These are phyloP conservation scores for Fusarium lyarnte DNA, from an alignment of 2,329 filamentous ascomycete species.

Conservation along the genomic window DNA sequence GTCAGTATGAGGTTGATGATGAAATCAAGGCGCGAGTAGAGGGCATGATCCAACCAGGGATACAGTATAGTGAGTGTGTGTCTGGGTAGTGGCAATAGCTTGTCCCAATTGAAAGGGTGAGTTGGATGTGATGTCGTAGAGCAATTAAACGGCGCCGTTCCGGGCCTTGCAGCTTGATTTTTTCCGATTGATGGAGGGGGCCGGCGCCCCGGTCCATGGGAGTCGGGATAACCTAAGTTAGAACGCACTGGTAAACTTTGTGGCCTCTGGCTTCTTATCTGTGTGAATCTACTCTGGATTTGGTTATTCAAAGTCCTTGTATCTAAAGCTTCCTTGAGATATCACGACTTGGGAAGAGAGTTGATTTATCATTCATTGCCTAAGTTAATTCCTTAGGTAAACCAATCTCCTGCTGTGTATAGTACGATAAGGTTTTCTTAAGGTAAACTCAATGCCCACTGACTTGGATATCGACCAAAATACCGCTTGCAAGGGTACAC, in stretches of 20 bases:
- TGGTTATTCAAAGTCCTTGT: not conserved
- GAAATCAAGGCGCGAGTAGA: not conserved
- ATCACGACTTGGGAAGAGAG: not conserved
- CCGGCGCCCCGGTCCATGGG: constrained; percentile 27
- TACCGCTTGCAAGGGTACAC: not conserved
- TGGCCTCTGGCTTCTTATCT: not conserved
- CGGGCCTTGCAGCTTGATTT: constrained; percentile 21
- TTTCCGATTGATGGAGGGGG: constrained; percentile 35
- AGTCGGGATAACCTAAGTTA: not conserved
- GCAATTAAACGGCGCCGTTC: constrained; percentile 15
- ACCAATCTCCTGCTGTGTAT: not conserved
- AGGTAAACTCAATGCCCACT: no score
- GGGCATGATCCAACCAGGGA: not conserved
- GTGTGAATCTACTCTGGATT: not conserved
- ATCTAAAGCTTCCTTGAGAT: not conserved
- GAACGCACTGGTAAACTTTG: not conserved
- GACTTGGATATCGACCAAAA: not conserved
- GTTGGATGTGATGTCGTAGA: constrained; percentile 25
- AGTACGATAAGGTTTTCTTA: not conserved
- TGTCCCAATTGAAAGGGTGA: constrained; percentile 18
- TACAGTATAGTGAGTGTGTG: not conserved
- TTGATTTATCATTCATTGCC: not conserved
- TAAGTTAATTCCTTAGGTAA: not conserved
- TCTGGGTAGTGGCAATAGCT: constrained; percentile 22
- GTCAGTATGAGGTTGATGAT: not conserved